phyloP scores from a whole-genome alignment of 2,329 filamentous ascomycete genomes.

The Xylaria sp. region DNA sequence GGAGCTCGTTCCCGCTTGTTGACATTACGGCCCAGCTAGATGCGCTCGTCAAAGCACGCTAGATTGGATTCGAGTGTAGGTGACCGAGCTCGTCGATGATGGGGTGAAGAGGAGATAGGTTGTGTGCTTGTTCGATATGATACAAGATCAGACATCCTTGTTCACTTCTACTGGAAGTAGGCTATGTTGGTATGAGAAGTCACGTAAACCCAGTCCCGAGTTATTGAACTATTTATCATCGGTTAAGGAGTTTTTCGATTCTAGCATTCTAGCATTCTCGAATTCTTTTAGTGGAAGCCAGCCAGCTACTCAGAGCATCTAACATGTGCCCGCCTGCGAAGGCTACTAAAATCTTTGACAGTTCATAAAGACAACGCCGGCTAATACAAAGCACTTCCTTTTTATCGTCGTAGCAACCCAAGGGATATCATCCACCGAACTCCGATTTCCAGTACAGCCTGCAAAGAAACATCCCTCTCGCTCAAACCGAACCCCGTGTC shows the following conservation, averaged over 20 bases:
- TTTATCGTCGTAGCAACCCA: neutral
- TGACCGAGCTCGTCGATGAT: neutral
- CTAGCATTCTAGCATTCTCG: neutral
- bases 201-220: neutral
- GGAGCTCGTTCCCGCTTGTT: conserved; percentile 38
- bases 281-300: neutral
- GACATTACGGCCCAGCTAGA: conserved; percentile 41
- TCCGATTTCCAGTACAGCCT: neutral
- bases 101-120: neutral
- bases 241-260: neutral
- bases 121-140: neutral
- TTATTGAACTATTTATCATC: neutral
- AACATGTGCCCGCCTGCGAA: neutral
- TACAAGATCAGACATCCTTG: neutral
- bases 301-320: neutral
- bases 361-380: neutral
- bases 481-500: neutral
- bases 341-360: conserved; percentile 4
- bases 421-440: conserved; percentile 18
- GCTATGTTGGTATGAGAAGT: too few species aligned
- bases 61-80: neutral
- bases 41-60: conserved; percentile 13
- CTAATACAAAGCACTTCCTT: too few species aligned
- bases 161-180: neutral
- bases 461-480: neutral